These are phyloP conservation scores for Gyrodon lividus DNA, from an alignment of 768 basidiomycete species.

Conservation along the genomic window DNA sequence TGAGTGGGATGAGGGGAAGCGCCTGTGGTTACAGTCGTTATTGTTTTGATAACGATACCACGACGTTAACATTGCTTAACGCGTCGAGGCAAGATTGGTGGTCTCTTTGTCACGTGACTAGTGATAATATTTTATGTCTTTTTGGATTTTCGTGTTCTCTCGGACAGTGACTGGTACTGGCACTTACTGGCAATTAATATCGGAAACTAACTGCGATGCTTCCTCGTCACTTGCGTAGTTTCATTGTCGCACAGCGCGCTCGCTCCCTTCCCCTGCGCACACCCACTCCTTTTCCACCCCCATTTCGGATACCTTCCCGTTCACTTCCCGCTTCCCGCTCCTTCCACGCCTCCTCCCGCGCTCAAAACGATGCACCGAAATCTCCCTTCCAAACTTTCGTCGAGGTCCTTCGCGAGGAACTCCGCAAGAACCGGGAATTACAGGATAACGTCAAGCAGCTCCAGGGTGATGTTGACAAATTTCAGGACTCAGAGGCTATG, in stretches of 20 bases:
- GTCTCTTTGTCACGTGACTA: not conserved
- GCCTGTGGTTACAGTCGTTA: too few species aligned
- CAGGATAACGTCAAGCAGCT: constrained; percentile 97
- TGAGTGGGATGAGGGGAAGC: too few species aligned
- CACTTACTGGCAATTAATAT: too few species aligned
- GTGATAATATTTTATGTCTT: constrained; percentile 16
- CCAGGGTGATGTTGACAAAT: constrained; percentile 95
- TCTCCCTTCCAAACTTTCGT: constrained; percentile 97
- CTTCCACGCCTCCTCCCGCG: constrained; percentile 68
- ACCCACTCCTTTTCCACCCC: constrained; percentile 16
- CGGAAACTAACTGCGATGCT: constrained; percentile 35
- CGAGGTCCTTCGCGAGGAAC: constrained; percentile 88
- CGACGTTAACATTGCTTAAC: too few species aligned
- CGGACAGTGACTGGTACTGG: not conserved
- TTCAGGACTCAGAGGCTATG: constrained; percentile 97
- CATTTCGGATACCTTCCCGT: constrained; percentile 31
- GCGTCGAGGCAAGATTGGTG: too few species aligned
- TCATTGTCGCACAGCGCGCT: constrained; percentile 30
- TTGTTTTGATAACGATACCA: too few species aligned
- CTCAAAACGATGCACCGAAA: constrained; percentile 67
- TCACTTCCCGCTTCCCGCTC: constrained; percentile 20
- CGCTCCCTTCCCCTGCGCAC: constrained; percentile 19
- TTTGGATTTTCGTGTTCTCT: not conserved
- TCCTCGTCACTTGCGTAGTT: constrained; percentile 46
- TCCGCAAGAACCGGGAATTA: constrained; percentile 89